A percentile compares a stretch with the other conserved stretches of the same genome.
Conservation (phyloP, 1,139 yeast species). For the Saccharomyces pastorianus region DNA sequence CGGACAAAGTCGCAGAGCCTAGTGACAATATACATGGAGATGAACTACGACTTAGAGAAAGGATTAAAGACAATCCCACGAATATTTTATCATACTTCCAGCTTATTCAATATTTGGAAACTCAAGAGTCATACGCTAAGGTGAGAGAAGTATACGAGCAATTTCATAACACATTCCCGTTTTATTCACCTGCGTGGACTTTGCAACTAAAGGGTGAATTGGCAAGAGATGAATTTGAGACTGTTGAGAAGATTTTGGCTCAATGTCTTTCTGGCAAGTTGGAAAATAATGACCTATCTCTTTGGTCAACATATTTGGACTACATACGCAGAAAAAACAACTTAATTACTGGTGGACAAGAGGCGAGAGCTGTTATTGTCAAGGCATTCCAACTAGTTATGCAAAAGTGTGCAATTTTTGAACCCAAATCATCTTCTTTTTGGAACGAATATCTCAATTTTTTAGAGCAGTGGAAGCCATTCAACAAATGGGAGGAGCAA, state of each 20-base stretch:
- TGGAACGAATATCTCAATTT: slow-evolving; percentile 82
- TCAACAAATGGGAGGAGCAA: slow-evolving; percentile 79
- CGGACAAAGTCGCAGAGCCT: background rate
- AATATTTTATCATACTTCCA: slow-evolving; percentile 53
- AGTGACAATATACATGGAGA: slow-evolving; percentile 8
- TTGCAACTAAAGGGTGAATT: slow-evolving; percentile 63
- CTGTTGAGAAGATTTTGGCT: slow-evolving; percentile 30
- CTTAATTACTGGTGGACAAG: slow-evolving; percentile 75
- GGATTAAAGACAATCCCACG: slow-evolving; percentile 38
- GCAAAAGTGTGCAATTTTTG: slow-evolving; percentile 63
- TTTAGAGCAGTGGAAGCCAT: slow-evolving; percentile 68
- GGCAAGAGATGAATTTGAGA: slow-evolving; percentile 61
- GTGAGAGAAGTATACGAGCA: slow-evolving; percentile 52
- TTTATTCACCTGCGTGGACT: slow-evolving; percentile 63
- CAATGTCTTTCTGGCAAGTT: slow-evolving; percentile 28
- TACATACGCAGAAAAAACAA: slow-evolving; percentile 77
- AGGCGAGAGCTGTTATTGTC: slow-evolving; percentile 65
- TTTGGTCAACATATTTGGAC: slow-evolving; percentile 69
- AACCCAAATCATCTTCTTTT: slow-evolving; percentile 58
- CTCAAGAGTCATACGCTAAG: slow-evolving; percentile 56
- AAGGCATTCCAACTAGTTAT: slow-evolving; percentile 84
- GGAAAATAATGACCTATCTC: slow-evolving; percentile 31
- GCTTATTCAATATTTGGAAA: slow-evolving; percentile 46
- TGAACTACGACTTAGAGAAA: slow-evolving; percentile 33
- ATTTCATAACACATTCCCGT: slow-evolving; percentile 58